Conservation (phyloP, 1,139 yeast genomes). For the Lodderomyces metapsilosis region DNA sequence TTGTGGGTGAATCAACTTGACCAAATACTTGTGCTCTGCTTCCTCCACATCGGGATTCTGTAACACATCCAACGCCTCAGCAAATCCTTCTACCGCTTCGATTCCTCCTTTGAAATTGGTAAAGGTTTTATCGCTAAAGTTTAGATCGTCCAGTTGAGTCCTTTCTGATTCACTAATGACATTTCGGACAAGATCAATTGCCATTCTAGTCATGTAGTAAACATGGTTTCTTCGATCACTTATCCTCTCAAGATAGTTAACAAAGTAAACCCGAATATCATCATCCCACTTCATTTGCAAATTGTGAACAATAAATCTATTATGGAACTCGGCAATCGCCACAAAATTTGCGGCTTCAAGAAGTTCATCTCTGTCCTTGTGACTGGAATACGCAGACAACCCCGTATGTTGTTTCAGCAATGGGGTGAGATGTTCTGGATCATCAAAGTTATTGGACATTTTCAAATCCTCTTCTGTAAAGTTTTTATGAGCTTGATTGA, state of each 20-base stretch:
- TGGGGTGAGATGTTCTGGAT: conserved; percentile 11
- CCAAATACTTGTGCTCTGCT: conserved; percentile 36
- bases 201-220: conserved; percentile 68
- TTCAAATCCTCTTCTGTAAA: conserved; percentile 16
- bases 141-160: conserved; percentile 5
- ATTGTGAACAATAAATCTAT: conserved; percentile 77
- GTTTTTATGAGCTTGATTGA: conserved; percentile 21
- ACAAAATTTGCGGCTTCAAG: conserved; percentile 12
- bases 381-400: conserved; percentile 30
- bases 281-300: conserved; percentile 81
- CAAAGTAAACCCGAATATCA: conserved; percentile 57
- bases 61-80: conserved; percentile 29
- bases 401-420: conserved; percentile 12
- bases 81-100: conserved; percentile 35
- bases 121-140: conserved; percentile 15
- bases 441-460: conserved; percentile 9
- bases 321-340: conserved; percentile 50
- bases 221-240: conserved; percentile 54
- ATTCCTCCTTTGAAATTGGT: conserved; percentile 24
- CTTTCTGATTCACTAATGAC: conserved; percentile 25
- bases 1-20: conserved; percentile 46
- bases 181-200: conserved; percentile 59
- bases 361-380: conserved; percentile 24
- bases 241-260: conserved; percentile 60
- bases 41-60: conserved; percentile 27